Evolutionary conservation across 208 protist species (phyloP).

Genomic region (Trypanosoma grayi): DNA sequence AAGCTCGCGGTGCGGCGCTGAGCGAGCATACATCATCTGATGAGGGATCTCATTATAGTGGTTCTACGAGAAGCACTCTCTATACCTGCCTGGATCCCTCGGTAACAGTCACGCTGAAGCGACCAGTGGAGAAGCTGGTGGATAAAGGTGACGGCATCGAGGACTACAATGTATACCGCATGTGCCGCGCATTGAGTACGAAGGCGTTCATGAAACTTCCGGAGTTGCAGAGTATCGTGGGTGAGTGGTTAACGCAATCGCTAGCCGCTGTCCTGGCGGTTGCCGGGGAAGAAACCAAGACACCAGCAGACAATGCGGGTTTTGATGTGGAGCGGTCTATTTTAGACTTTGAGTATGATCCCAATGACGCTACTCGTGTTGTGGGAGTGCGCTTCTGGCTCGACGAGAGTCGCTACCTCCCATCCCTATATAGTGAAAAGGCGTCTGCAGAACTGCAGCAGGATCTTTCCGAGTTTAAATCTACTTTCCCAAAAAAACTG

Average conservation of each 20-base stretch:
- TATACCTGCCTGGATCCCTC: neutral
- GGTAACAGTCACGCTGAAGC: neutral
- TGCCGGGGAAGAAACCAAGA: slow-evolving; percentile 15
- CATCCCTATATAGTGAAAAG: slow-evolving; percentile 18
- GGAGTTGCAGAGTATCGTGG: slow-evolving; percentile 15
- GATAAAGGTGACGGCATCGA: slow-evolving; percentile 1
- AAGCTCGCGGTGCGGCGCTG: neutral
- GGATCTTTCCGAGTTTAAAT: slow-evolving; percentile 9
- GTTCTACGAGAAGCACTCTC: neutral
- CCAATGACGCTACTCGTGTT: slow-evolving; percentile 10
- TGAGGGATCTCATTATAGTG: neutral
- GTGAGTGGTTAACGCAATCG: slow-evolving; percentile 23
- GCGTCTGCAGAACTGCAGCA: slow-evolving; percentile 7
- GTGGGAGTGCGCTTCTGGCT: slow-evolving; percentile 36
- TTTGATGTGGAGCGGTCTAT: neutral
- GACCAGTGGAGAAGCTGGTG: neutral
- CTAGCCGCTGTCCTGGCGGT: slow-evolving; percentile 20
- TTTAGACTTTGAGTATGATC: slow-evolving; percentile 25
- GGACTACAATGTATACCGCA: slow-evolving; percentile 27
- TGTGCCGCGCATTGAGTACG: slow-evolving; percentile 23
- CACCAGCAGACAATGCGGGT: neutral
- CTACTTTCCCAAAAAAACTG: neutral
- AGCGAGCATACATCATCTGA: too few relatives aligned
- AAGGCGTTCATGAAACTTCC: slow-evolving; percentile 17
- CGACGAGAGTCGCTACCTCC: slow-evolving; percentile 25